Percentiles rank a stretch among this genome's conserved stretches.
phyloP scores from a whole-genome alignment of 768 basidiomycete species.

The Pisolithus albus region DNA sequence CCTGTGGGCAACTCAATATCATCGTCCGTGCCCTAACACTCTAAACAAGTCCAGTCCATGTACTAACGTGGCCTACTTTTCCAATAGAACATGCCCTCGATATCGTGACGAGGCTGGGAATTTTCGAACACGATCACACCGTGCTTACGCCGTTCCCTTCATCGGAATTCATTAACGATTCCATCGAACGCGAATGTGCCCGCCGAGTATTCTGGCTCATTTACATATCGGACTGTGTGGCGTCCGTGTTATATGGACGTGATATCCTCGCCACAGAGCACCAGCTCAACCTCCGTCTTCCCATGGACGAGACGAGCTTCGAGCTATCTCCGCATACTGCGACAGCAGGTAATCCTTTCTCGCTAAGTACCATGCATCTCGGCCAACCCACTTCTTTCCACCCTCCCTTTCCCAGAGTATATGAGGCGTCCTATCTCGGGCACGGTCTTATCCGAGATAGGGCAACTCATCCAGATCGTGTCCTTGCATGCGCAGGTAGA shows the following conservation, averaged over 20 bases:
- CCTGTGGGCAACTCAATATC: constrained; percentile 23
- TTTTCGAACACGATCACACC: constrained; percentile 57
- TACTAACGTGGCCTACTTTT: constrained; percentile 9
- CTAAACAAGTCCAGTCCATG: not conserved
- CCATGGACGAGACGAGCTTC: constrained; percentile 78
- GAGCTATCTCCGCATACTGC: constrained; percentile 51
- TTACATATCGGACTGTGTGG: constrained; percentile 50
- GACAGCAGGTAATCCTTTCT: constrained; percentile 21
- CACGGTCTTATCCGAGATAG: constrained; percentile 50
- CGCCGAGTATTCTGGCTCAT: constrained; percentile 80
- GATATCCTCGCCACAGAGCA: constrained; percentile 31
- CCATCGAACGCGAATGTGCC: constrained; percentile 70
- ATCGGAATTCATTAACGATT: constrained; percentile 51
- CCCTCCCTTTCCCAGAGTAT: constrained; percentile 43
- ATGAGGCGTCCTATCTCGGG: constrained; percentile 55
- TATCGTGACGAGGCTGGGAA: constrained; percentile 60
- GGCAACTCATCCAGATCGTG: constrained; percentile 66
- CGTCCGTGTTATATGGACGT: constrained; percentile 32
- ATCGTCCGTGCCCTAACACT: constrained; percentile 20
- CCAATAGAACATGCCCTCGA: constrained; percentile 53
- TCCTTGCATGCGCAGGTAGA: constrained; percentile 60
- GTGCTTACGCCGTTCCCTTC: constrained; percentile 53
- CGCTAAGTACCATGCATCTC: not conserved
- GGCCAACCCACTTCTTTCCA: not conserved
- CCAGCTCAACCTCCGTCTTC: constrained; percentile 57